Percentiles rank a stretch among this genome's conserved stretches.
Conservation (phyloP, 768 basidiomycete genomes). For the Tulasnella sp. region DNA sequence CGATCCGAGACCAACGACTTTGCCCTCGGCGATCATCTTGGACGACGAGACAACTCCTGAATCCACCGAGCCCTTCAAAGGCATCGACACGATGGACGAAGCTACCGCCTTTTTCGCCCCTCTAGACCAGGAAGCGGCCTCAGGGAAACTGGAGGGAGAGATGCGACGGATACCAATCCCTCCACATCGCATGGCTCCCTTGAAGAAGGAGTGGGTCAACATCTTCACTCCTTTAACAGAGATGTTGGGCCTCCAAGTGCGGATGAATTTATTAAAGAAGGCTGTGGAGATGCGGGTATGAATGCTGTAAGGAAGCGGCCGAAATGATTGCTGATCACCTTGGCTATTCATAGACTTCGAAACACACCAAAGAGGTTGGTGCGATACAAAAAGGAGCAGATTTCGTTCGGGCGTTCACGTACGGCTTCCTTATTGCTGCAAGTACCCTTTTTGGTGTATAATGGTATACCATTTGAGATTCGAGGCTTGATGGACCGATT, state of each 20-base stretch:
- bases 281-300: conserved; percentile 87
- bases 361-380: conserved; percentile 85
- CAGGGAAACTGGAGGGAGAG: conserved; percentile 61
- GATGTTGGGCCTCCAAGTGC: conserved; percentile 85
- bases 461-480: too few species aligned
- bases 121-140: conserved; percentile 28
- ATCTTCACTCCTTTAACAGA: conserved; percentile 94
- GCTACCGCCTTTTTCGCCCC: conserved; percentile 46
- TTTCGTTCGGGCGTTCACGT: conserved; percentile 87
- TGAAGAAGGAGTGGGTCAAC: conserved; percentile 93
- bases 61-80: neutral
- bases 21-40: neutral
- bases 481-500: conserved; percentile 2
- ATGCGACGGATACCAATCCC: conserved; percentile 84
- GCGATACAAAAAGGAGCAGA: conserved; percentile 95
- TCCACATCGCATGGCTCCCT: conserved; percentile 92
- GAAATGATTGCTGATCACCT: conserved; percentile 24
- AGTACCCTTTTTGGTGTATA: conserved; percentile 26
- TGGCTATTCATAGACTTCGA: conserved; percentile 54
- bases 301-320: conserved; percentile 11
- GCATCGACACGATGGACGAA: neutral
- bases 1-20: neutral
- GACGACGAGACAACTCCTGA: conserved; percentile 5
- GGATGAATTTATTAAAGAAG: conserved; percentile 89
- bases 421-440: conserved; percentile 94